Percentiles rank a stretch among this genome's conserved stretches.
These are phyloP conservation scores for Dendryphion nanum DNA, from an alignment of 2,329 filamentous ascomycete genomes.

Conservation along the genomic window DNA sequence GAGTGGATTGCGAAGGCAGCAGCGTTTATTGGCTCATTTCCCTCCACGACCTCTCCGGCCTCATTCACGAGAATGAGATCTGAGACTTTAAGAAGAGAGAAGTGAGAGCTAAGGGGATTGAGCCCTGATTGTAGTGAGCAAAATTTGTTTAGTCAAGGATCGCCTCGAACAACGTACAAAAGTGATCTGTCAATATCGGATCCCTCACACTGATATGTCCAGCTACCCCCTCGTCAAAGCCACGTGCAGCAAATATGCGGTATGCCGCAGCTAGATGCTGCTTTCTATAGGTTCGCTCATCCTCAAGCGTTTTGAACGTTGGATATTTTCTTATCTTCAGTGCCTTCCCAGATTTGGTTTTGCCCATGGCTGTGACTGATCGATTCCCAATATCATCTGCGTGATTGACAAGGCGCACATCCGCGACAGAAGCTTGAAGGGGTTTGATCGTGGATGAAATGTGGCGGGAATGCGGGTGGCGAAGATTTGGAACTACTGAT, in stretches of 20 bases:
- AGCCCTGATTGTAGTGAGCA: conserved; percentile 26
- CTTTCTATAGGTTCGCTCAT: conserved; percentile 45
- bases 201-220: conserved; percentile 48
- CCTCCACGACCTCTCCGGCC: conserved; percentile 40
- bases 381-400: conserved; percentile 42
- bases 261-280: conserved; percentile 49
- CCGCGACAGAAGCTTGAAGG: conserved; percentile 12
- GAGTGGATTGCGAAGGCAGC: conserved; percentile 50
- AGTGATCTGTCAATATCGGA: conserved; percentile 32
- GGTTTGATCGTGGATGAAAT: too few relatives aligned
- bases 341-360: conserved; percentile 45
- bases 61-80: conserved; percentile 47
- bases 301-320: conserved; percentile 37
- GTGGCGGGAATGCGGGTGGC: too few relatives aligned
- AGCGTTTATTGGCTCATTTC: conserved; percentile 44
- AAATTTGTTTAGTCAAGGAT: not conserved
- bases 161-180: conserved; percentile 16
- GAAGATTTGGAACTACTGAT: too few relatives aligned
- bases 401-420: conserved; percentile 24
- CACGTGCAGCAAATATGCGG: conserved; percentile 37
- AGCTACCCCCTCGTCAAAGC: conserved; percentile 43
- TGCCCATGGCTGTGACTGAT: conserved; percentile 46
- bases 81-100: conserved; percentile 42
- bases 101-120: conserved; percentile 47
- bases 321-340: conserved; percentile 49